phyloP scores from a whole-genome alignment of 371 early-diverging fungal species.

The Rhizopus arrhizus region DNA sequence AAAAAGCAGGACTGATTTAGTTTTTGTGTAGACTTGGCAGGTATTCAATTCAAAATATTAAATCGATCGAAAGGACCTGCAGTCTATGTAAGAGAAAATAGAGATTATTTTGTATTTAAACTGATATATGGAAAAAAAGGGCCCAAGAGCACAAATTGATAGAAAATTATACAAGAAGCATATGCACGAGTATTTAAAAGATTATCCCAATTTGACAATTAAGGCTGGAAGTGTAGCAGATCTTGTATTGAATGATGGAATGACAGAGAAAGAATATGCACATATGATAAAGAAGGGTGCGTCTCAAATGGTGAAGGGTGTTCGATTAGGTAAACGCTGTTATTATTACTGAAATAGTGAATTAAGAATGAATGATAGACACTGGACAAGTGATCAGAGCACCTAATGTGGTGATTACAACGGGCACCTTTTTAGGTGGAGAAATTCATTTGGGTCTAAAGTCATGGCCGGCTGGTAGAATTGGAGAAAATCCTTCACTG shows the following conservation, averaged over 20 bases:
- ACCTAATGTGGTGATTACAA: slow-evolving; percentile 80
- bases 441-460: slow-evolving; percentile 81
- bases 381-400: slow-evolving; percentile 69
- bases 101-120: not conserved
- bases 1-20: not conserved
- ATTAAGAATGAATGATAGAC: slow-evolving; percentile 24
- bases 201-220: slow-evolving; percentile 74
- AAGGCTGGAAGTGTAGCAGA: slow-evolving; percentile 75
- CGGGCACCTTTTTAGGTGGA: slow-evolving; percentile 85
- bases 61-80: slow-evolving; percentile 88
- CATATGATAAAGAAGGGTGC: slow-evolving; percentile 33
- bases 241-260: slow-evolving; percentile 55
- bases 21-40: slow-evolving; percentile 63
- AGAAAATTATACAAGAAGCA: slow-evolving; percentile 76
- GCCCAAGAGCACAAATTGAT: slow-evolving; percentile 87
- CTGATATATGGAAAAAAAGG: slow-evolving; percentile 31
- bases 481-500: slow-evolving; percentile 75
- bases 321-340: slow-evolving; percentile 36
- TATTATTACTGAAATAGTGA: slow-evolving; percentile 16
- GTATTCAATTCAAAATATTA: slow-evolving; percentile 84
- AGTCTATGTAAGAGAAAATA: slow-evolving; percentile 63
- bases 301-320: slow-evolving; percentile 38
- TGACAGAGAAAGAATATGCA: slow-evolving; percentile 35
- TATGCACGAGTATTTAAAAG: slow-evolving; percentile 65
- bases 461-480: slow-evolving; percentile 79